phyloP scores from a whole-genome alignment of 768 basidiomycete species.

The Phlebiopsis flavidoalba region DNA sequence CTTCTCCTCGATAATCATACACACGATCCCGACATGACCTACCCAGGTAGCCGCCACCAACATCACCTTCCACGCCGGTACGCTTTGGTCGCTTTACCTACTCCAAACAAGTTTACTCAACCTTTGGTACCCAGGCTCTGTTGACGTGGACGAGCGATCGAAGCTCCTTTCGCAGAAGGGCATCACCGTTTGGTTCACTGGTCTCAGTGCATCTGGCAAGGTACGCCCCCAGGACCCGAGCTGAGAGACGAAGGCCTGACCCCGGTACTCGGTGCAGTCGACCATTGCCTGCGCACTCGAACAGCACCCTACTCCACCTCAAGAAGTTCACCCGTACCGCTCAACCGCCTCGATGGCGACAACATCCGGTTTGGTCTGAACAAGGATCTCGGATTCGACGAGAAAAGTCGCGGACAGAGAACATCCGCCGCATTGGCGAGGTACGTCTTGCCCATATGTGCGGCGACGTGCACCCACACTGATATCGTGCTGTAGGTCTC shows the following conservation, averaged over 20 bases:
- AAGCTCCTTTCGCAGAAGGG: constrained; percentile 74
- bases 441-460: constrained; percentile 33
- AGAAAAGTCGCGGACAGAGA: constrained; percentile 82
- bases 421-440: constrained; percentile 92
- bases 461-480: neutral
- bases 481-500: constrained; percentile 57
- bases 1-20: neutral
- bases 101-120: neutral
- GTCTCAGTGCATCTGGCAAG: constrained; percentile 95
- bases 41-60: constrained; percentile 35
- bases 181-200: constrained; percentile 94
- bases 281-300: constrained; percentile 97
- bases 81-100: constrained; percentile 14
- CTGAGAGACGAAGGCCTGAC: neutral
- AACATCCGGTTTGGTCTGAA: constrained; percentile 94
- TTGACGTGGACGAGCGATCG: constrained; percentile 60
- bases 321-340: constrained; percentile 83
- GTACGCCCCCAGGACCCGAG: constrained; percentile 32
- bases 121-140: neutral
- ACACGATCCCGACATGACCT: neutral
- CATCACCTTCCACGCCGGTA: constrained; percentile 67
- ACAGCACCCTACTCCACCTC: constrained; percentile 85
- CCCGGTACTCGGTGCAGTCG: constrained; percentile 47
- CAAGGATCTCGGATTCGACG: constrained; percentile 93
- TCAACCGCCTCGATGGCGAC: constrained; percentile 96